Conservation (phyloP, 768 basidiomycete species). For the Pholiota conissans region DNA sequence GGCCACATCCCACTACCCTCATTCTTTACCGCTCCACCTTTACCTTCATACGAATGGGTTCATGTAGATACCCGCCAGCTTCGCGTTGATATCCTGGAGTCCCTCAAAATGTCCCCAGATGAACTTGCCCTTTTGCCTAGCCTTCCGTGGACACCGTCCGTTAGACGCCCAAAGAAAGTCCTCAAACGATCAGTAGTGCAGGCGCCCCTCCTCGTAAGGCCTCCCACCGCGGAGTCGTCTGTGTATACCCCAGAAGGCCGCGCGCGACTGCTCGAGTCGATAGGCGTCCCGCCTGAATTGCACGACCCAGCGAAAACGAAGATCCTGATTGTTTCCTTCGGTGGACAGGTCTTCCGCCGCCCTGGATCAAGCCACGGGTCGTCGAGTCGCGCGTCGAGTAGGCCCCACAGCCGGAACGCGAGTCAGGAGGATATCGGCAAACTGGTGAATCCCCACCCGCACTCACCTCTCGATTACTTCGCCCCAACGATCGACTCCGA, state of each 20-base stretch:
- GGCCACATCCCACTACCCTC: constrained; percentile 79
- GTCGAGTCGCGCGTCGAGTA: constrained; percentile 44
- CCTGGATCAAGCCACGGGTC: constrained; percentile 29
- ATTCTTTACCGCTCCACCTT: constrained; percentile 48
- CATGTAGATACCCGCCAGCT: constrained; percentile 47
- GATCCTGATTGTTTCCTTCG: constrained; percentile 78
- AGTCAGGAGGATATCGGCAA: constrained; percentile 23
- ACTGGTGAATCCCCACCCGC: neutral
- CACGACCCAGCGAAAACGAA: constrained; percentile 51
- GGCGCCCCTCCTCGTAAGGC: constrained; percentile 73
- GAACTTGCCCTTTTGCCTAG: constrained; percentile 37
- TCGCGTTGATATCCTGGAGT: constrained; percentile 39
- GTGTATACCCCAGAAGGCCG: constrained; percentile 58
- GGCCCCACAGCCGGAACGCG: constrained; percentile 26
- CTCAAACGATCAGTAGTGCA: constrained; percentile 34
- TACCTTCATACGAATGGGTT: constrained; percentile 70
- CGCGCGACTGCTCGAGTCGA: constrained; percentile 47
- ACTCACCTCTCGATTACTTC: neutral
- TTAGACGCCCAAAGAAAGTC: constrained; percentile 5
- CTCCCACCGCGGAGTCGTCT: constrained; percentile 36
- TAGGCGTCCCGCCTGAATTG: constrained; percentile 56
- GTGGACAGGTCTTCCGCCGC: constrained; percentile 63
- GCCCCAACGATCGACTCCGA: neutral
- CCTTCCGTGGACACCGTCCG: constrained; percentile 35
- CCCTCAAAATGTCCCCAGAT: constrained; percentile 34